These are phyloP conservation scores for Toxoplasma gondii DNA, from an alignment of 169 alveolate species.

Conservation along the genomic window DNA sequence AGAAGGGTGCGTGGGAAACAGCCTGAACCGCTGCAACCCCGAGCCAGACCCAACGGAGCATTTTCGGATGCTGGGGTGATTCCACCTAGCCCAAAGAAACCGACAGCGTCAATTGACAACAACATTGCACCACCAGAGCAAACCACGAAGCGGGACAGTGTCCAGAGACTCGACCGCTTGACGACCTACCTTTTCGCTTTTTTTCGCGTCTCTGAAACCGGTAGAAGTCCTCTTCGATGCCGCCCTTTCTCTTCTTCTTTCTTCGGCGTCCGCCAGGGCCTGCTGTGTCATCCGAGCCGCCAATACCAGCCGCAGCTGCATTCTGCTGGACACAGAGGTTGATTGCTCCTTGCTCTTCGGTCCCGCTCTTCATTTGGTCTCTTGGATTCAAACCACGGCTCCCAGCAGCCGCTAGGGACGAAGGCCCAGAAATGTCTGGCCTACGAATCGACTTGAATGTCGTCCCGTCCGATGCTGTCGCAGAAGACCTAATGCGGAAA, in stretches of 20 bases:
- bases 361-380: neutral
- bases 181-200: neutral
- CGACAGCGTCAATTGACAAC: too few species aligned
- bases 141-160: too few species aligned
- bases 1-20: too few species aligned
- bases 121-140: too few species aligned
- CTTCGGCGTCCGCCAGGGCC: neutral
- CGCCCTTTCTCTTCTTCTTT: constrained; percentile 36
- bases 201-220: constrained; percentile 42
- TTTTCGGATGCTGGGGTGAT: too few species aligned
- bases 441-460: neutral
- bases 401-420: neutral
- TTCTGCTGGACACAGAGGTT: neutral
- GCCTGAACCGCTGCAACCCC: too few species aligned
- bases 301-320: neutral
- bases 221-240: constrained; percentile 35
- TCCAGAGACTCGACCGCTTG: too few species aligned
- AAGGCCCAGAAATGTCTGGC: neutral
- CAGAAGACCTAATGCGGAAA: neutral
- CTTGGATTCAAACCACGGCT: neutral
- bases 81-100: too few species aligned
- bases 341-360: neutral
- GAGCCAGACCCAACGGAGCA: too few species aligned
- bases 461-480: constrained; percentile 40
- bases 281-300: neutral